Evolutionary conservation across 257 asterid genomes (phyloP).

Genomic region (Fraxinus cuspidata): DNA sequence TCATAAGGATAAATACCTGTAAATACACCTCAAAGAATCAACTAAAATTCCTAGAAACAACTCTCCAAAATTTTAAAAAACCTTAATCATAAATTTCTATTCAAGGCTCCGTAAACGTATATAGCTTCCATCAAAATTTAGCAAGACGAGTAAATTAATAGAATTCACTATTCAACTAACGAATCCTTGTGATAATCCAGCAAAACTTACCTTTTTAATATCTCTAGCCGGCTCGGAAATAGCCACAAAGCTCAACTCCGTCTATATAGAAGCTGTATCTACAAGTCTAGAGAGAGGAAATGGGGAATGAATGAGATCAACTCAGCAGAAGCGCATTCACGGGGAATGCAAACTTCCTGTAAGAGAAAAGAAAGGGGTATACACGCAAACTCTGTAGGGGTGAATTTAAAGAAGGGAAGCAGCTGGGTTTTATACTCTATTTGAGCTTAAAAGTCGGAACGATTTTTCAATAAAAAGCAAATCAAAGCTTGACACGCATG

Average conservation of each 20-base stretch:
- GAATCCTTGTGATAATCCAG: not conserved
- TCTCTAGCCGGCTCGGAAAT: constrained; percentile 20
- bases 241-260: constrained; percentile 23
- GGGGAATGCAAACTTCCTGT: constrained; percentile 45
- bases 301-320: not conserved
- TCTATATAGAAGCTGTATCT: not conserved
- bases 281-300: not conserved
- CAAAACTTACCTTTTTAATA: constrained; percentile 22
- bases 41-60: constrained; percentile 1
- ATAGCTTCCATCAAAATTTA: not conserved
- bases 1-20: not conserved
- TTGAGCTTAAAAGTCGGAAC: constrained; percentile 38
- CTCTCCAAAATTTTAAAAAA: constrained; percentile 7
- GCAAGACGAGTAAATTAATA: not conserved
- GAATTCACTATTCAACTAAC: not conserved
- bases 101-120: not conserved
- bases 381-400: not conserved
- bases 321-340: constrained; percentile 53
- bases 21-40: constrained; percentile 10
- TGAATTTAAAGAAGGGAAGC: constrained; percentile 23
- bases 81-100: constrained; percentile 17
- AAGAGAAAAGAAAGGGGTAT: constrained; percentile 17
- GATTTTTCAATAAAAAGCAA: not conserved
- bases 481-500: constrained; percentile 36
- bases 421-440: constrained; percentile 36